Base-by-base conservation (phyloP, 371 early-diverging fungal genomes). In the Umbelopsis sp. region DNA sequence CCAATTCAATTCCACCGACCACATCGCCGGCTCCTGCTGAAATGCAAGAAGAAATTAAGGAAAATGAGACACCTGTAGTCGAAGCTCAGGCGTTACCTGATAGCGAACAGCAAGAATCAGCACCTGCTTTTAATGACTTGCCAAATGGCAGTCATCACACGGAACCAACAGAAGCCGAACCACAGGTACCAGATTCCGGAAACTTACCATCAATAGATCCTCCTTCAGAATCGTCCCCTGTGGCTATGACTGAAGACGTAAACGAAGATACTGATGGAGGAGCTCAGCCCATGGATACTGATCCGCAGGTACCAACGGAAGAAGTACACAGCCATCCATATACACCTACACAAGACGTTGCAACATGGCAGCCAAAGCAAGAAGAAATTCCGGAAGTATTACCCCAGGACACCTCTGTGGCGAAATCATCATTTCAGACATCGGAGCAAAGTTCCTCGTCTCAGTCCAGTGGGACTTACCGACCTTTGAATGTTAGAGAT, bases 401-500 rank as follows among this genome's bases (percentile, higher is more conserved):
- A 51, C 69, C 4, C 8, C 50, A 65, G 16, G 46, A 38, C 45
- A 14, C 38, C 37, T 12, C 52, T 48, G 16, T 14, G 24, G 24
- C 65, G 37, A 45, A 69, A 24, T 20, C 45, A 48, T 25, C 24
- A 46, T 9, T 41, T 67, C 66, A 45, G 50, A 29, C 67, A 7
- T n/a, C 62, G 2, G 16, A 37, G 10, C 66, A 52, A 51, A 52
- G 38, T 20, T 51, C 63, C 25, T 50, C 64, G 1, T 53, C 35
- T 24, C 68, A 62, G 24, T 7, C 38, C 25, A 45, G 48, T 16
- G 63, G 50, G 44, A 73, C 73, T 16, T 80, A 78, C 67, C 75
- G 81, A 12, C 81, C 81, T 14, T 68, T 91, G 38, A 91, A 89
- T 71, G 89, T 91, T 6, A 79, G 85, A 57, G 99, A 99, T 78